These are phyloP conservation scores for Agrocybe pediades DNA, from an alignment of 768 basidiomycete species.

Conservation along the genomic window DNA sequence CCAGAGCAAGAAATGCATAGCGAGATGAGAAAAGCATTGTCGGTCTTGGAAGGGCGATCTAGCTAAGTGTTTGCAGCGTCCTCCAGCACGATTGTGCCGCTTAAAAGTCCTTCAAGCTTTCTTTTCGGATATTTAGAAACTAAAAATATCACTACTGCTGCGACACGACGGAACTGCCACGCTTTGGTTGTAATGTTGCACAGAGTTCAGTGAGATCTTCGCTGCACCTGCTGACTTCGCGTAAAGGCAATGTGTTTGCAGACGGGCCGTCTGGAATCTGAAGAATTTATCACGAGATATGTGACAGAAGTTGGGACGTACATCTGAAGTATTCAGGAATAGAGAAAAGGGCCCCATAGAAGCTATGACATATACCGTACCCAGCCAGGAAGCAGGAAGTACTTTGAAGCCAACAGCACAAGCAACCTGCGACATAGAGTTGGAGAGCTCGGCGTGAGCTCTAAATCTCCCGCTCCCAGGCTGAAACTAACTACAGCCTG, in stretches of 20 bases:
- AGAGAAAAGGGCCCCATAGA: too few species aligned
- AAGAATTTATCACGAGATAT: background rate
- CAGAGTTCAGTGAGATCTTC: background rate
- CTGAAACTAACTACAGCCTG: too few species aligned
- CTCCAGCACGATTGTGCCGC: background rate
- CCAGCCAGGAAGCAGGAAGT: background rate
- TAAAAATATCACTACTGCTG: background rate
- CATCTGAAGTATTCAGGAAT: too few species aligned
- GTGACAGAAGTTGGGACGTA: too few species aligned
- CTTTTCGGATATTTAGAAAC: constrained; percentile 1
- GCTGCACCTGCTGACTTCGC: background rate
- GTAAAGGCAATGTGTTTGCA: background rate
- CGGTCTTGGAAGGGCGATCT: background rate
- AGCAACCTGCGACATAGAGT: too few species aligned
- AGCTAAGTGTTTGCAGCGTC: background rate
- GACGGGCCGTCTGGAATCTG: background rate
- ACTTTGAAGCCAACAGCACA: background rate
- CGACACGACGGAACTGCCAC: background rate
- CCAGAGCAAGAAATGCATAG: background rate
- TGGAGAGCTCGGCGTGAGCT: too few species aligned
- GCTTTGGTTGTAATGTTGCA: background rate
- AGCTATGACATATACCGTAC: too few species aligned
- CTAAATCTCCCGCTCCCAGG: too few species aligned
- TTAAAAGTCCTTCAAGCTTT: background rate
- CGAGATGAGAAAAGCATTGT: background rate